Conservation (phyloP, 768 basidiomycete species). For the Auricularia cornea region DNA sequence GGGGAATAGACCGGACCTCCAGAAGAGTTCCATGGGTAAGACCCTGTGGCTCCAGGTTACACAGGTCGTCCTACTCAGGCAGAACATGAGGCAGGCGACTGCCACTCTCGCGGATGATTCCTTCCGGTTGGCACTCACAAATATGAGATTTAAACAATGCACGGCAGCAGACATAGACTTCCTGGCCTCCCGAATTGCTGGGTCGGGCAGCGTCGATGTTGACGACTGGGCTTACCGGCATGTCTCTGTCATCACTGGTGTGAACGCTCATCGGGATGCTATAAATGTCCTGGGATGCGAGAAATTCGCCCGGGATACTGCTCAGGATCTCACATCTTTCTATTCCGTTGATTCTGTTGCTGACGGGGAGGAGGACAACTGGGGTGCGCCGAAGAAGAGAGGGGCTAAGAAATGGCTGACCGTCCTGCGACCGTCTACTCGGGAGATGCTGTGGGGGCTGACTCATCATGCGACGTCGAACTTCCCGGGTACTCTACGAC, state of each 20-base stretch:
- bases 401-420: neutral
- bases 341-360: neutral
- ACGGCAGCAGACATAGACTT: neutral
- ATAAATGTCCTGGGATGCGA: neutral
- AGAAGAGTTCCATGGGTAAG: neutral
- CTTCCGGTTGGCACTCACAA: neutral
- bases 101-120: neutral
- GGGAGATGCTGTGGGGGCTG: neutral
- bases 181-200: neutral
- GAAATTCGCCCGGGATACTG: too few species aligned
- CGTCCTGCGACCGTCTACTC: neutral
- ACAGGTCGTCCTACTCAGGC: neutral
- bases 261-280: neutral
- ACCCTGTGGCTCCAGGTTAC: neutral
- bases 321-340: neutral
- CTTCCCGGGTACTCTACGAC: conserved; percentile 18
- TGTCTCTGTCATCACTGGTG: neutral
- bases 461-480: conserved; percentile 12
- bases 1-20: neutral
- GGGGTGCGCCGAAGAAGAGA: neutral
- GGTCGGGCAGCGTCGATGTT: neutral
- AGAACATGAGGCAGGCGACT: neutral
- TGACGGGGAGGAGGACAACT: neutral
- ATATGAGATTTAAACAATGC: neutral
- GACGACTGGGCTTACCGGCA: neutral